These are phyloP conservation scores for Kentomonas sorsogonicus DNA, from an alignment of 208 protist genomes.

Conservation along the genomic window DNA sequence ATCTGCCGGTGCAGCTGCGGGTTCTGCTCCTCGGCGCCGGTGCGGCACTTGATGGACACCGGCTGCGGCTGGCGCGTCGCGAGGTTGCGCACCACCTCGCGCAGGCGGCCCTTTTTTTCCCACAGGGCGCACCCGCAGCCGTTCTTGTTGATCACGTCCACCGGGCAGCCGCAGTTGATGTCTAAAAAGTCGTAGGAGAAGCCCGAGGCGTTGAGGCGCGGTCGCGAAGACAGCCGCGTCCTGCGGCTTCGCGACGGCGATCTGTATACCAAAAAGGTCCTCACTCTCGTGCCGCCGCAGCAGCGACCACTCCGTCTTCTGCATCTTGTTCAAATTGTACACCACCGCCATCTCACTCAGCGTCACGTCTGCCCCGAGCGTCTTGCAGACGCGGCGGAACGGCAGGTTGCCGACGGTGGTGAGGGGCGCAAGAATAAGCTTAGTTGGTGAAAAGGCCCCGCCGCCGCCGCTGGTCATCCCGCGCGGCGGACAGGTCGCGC, in stretches of 20 bases:
- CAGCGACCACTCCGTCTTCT: slow-evolving; percentile 91
- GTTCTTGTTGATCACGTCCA: slow-evolving; percentile 88
- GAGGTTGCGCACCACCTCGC: slow-evolving; percentile 62
- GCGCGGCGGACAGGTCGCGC: slow-evolving; percentile 33
- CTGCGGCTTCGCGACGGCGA: slow-evolving; percentile 61
- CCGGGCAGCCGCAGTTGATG: slow-evolving; percentile 95
- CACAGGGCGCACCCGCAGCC: slow-evolving; percentile 86
- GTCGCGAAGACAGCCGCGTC: slow-evolving; percentile 57
- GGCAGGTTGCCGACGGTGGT: slow-evolving; percentile 98
- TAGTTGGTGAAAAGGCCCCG: slow-evolving; percentile 76
- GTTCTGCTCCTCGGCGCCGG: slow-evolving; percentile 70
- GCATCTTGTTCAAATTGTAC: slow-evolving; percentile 75
- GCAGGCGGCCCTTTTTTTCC: slow-evolving; percentile 69
- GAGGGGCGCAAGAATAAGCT: slow-evolving; percentile 94
- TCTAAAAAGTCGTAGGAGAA: slow-evolving; percentile 94
- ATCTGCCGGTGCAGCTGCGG: slow-evolving; percentile 88
- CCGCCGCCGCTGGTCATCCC: slow-evolving; percentile 20
- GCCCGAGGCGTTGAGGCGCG: slow-evolving; percentile 62
- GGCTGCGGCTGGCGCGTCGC: slow-evolving; percentile 60
- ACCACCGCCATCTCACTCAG: slow-evolving; percentile 94
- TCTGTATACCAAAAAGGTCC: slow-evolving; percentile 94
- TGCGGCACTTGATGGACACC: slow-evolving; percentile 89
- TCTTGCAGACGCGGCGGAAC: slow-evolving; percentile 93
- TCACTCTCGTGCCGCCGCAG: slow-evolving; percentile 91
- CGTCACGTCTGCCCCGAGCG: slow-evolving; percentile 91